phyloP scores from a whole-genome alignment of 2,329 filamentous ascomycete species.

The Pseudogymnoascus pannorum region DNA sequence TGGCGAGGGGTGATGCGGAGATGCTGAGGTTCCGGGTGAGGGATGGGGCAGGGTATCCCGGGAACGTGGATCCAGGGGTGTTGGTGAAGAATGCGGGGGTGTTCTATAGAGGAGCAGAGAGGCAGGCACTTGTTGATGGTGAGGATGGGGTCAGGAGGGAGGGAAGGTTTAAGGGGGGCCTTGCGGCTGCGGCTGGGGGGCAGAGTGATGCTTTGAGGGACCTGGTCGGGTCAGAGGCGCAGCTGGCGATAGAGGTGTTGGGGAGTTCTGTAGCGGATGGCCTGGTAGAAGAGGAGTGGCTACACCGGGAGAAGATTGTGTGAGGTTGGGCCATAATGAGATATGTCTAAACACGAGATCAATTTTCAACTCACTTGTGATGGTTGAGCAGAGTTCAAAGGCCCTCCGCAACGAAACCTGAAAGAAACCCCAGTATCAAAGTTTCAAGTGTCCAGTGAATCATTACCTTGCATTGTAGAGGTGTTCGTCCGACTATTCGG shows the following conservation, averaged over 20 bases:
- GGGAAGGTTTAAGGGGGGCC: constrained; percentile 39
- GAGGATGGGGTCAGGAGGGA: constrained; percentile 33
- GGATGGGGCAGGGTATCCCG: constrained; percentile 35
- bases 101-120: constrained; percentile 46
- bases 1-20: constrained; percentile 48
- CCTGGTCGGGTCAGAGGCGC: constrained; percentile 29
- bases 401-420: neutral
- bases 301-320: neutral
- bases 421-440: neutral
- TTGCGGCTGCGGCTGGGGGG: constrained; percentile 39
- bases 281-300: constrained; percentile 29
- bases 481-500: neutral
- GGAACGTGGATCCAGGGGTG: constrained; percentile 37
- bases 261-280: constrained; percentile 47
- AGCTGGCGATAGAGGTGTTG: constrained; percentile 36
- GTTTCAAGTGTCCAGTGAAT: neutral
- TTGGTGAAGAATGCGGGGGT: constrained; percentile 49
- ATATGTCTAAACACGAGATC: neutral
- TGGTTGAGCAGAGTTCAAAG: no score
- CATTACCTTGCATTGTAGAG: neutral
- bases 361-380: no score
- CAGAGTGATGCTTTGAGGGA: constrained; percentile 34
- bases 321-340: neutral
- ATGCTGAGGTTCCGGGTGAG: constrained; percentile 46
- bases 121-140: constrained; percentile 31